Evolutionary conservation across 2,329 filamentous ascomycete genomes (phyloP).

Genomic region (Alternaria dauci): DNA sequence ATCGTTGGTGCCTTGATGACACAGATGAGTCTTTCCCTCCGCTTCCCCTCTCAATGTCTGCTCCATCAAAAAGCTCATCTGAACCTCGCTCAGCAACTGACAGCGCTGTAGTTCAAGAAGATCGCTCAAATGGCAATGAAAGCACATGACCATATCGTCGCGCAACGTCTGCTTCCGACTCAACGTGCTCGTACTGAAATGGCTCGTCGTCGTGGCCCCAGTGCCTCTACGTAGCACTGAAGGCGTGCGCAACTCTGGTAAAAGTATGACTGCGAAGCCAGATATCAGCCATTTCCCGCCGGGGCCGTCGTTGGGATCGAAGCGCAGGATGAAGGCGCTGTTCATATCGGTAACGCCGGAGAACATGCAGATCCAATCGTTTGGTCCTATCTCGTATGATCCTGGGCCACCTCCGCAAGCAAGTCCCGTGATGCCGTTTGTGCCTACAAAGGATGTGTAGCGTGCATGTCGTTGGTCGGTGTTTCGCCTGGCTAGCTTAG

Average conservation of each 20-base stretch:
- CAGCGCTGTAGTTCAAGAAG: constrained; percentile 25
- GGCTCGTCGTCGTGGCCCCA: neutral
- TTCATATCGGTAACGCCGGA: constrained; percentile 16
- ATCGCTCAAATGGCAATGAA: constrained; percentile 27
- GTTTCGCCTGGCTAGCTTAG: constrained; percentile 5
- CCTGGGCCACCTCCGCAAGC: constrained; percentile 12
- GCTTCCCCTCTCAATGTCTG: constrained; percentile 7
- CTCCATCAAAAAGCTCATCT: constrained; percentile 18
- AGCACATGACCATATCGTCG: constrained; percentile 11
- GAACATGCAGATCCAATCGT: constrained; percentile 21
- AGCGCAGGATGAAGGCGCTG: constrained; percentile 16
- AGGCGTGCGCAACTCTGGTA: constrained; percentile 13
- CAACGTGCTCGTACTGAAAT: neutral
- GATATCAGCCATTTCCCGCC: constrained; percentile 16
- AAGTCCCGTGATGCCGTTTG: constrained; percentile 20
- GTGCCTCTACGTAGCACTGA: neutral
- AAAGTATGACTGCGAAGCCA: constrained; percentile 18
- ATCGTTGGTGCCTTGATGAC: neutral
- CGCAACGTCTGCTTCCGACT: neutral
- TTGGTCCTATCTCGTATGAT: constrained; percentile 7
- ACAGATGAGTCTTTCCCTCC: constrained; percentile 8
- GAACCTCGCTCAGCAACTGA: constrained; percentile 13
- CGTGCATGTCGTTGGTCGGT: constrained; percentile 10
- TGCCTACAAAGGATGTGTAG: constrained; percentile 20
- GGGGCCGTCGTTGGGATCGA: neutral